Evolutionary conservation across 768 basidiomycete genomes (phyloP).

Genomic region (Ephemerocybe angulata): DNA sequence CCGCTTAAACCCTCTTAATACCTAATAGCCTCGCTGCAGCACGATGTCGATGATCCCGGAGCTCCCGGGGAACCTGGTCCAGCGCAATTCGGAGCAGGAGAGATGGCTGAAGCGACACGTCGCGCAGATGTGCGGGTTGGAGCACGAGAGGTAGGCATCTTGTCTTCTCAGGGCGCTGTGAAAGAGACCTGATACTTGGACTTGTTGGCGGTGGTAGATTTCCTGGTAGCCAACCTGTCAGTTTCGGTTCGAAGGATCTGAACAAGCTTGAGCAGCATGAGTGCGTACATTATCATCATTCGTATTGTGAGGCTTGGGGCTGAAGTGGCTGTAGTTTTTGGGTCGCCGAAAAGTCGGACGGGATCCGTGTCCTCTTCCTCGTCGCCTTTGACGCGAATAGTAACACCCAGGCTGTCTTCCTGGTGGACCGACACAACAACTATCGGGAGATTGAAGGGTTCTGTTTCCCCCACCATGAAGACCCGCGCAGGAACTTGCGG

Average conservation of each 20-base stretch:
- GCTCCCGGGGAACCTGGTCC: constrained; percentile 62
- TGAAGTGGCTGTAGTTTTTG: constrained; percentile 66
- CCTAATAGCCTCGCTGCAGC: background rate
- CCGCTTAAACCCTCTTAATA: background rate
- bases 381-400: constrained; percentile 56
- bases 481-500: constrained; percentile 60
- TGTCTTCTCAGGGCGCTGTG: background rate
- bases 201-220: constrained; percentile 57
- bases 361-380: constrained; percentile 83
- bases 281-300: too few species aligned
- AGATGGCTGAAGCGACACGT: constrained; percentile 63
- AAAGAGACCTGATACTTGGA: constrained; percentile 6
- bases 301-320: too few species aligned
- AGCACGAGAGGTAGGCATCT: constrained; percentile 51
- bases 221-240: constrained; percentile 94
- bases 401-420: constrained; percentile 60
- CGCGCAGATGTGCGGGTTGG: constrained; percentile 60
- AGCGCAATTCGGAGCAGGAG: constrained; percentile 55
- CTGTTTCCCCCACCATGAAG: constrained; percentile 87
- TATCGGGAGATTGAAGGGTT: constrained; percentile 75
- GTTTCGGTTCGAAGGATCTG: constrained; percentile 71
- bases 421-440: constrained; percentile 92
- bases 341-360: constrained; percentile 99
- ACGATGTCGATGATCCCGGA: constrained; percentile 60
- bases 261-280: constrained; percentile 78